Percentiles rank a stretch among this genome's conserved stretches.
Evolutionary conservation across 352 stramenopile species (phyloP).

Genomic region (Thalassiosira oceanica): DNA sequence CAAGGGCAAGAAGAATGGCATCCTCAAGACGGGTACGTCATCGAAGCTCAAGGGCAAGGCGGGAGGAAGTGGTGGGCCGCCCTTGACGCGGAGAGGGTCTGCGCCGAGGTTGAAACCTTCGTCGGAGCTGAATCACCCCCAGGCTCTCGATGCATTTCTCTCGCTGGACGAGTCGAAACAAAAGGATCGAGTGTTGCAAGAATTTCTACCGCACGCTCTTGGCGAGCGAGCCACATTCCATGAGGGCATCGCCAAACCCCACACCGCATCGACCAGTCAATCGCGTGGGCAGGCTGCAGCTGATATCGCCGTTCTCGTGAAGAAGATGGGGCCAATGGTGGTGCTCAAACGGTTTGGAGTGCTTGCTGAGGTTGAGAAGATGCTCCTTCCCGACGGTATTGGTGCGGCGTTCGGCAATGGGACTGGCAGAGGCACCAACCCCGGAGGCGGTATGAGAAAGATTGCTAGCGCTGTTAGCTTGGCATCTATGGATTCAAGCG

Average conservation of each 20-base stretch:
- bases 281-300: conserved; percentile 56
- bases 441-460: conserved; percentile 63
- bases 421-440: conserved; percentile 27
- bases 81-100: conserved; percentile 29
- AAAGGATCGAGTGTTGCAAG: conserved; percentile 46
- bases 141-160: conserved; percentile 41
- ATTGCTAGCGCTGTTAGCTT: conserved; percentile 68
- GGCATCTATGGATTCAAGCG: conserved; percentile 57
- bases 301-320: conserved; percentile 65
- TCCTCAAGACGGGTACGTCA: conserved; percentile 29
- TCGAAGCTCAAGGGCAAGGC: conserved; percentile 29
- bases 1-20: conserved; percentile 4
- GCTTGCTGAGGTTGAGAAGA: conserved; percentile 68
- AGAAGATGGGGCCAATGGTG: conserved; percentile 55
- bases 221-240: conserved; percentile 52
- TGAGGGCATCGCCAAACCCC: conserved; percentile 41
- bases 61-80: conserved; percentile 1
- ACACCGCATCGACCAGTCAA: conserved; percentile 59
- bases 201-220: conserved; percentile 58
- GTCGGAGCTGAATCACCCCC: conserved; percentile 40
- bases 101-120: conserved; percentile 55
- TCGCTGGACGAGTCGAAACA: conserved; percentile 30
- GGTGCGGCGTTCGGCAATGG: conserved; percentile 59
- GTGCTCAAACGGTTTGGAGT: conserved; percentile 74
- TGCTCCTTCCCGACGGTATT: conserved; percentile 69